A percentile compares a stretch with the other conserved stretches of the same genome.
Conservation (phyloP, 495 filamentous ascomycete genomes). For the Sordaria brevicollis region DNA sequence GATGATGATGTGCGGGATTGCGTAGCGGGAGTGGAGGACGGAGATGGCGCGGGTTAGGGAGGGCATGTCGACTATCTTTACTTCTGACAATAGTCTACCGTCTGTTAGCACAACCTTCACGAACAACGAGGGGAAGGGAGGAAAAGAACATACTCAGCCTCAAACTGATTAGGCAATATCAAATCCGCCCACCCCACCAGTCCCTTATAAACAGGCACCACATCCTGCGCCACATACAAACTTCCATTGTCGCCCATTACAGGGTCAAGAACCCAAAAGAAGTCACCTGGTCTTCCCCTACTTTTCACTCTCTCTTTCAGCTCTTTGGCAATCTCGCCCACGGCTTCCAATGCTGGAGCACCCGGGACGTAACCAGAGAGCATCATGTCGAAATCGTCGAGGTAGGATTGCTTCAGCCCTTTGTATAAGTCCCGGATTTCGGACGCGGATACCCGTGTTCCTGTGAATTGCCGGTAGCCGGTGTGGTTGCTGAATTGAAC, state of each 20-base stretch:
- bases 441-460: conserved; percentile 64
- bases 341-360: conserved; percentile 69
- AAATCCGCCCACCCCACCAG: conserved; percentile 74
- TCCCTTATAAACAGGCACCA: conserved; percentile 80
- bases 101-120: background rate
- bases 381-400: conserved; percentile 83
- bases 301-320: conserved; percentile 53
- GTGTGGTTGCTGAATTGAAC: conserved; percentile 97
- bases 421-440: conserved; percentile 80
- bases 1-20: conserved; percentile 82
- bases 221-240: conserved; percentile 81
- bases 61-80: conserved; percentile 66
- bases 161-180: conserved; percentile 93
- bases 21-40: conserved; percentile 64
- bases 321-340: conserved; percentile 73
- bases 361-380: conserved; percentile 88
- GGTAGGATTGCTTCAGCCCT: conserved; percentile 69
- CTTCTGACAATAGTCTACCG: conserved; percentile 64
- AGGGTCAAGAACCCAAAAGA: conserved; percentile 97
- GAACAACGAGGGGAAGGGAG: background rate
- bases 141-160: conserved; percentile 61
- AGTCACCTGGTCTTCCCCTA: conserved; percentile 50
- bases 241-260: conserved; percentile 96
- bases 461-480: conserved; percentile 78
- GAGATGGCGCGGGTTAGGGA: conserved; percentile 64